Conservation (phyloP, 345 rosid species). For the Eucalyptus regnans region DNA sequence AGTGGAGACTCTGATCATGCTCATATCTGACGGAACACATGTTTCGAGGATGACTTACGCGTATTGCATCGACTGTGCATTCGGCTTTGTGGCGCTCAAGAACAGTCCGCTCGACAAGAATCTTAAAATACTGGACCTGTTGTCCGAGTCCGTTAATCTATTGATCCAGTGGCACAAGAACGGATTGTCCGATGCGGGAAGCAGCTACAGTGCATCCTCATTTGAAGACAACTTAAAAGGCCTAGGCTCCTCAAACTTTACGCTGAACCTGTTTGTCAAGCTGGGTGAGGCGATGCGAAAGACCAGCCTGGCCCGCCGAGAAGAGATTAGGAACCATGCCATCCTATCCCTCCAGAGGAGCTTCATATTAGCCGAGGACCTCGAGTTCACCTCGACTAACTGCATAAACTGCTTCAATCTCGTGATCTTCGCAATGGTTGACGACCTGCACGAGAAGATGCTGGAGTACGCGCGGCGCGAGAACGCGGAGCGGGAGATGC, state of each 20-base stretch:
- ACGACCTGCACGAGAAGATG: constrained; percentile 86
- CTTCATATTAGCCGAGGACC: constrained; percentile 45
- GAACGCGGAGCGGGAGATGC: constrained; percentile 64
- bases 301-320: constrained; percentile 67
- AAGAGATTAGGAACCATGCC: constrained; percentile 77
- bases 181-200: constrained; percentile 24
- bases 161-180: constrained; percentile 45
- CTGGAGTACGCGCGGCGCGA: constrained; percentile 71
- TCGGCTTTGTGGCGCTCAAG: constrained; percentile 62
- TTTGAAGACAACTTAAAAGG: constrained; percentile 39
- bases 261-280: constrained; percentile 45
- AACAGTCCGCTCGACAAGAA: constrained; percentile 67
- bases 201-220: constrained; percentile 34
- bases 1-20: constrained; percentile 49
- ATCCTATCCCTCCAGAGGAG: constrained; percentile 36
- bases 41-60: constrained; percentile 47
- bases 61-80: constrained; percentile 69
- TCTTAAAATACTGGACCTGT: constrained; percentile 50
- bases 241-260: constrained; percentile 8
- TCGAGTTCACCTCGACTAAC: constrained; percentile 50
- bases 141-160: constrained; percentile 49
- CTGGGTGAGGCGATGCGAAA: constrained; percentile 76
- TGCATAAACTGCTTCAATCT: constrained; percentile 51
- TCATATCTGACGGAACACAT: constrained; percentile 40
- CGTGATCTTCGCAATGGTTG: constrained; percentile 55